These are phyloP conservation scores for Aspergillus neotritici DNA, from an alignment of 2,329 filamentous ascomycete genomes.

Conservation along the genomic window DNA sequence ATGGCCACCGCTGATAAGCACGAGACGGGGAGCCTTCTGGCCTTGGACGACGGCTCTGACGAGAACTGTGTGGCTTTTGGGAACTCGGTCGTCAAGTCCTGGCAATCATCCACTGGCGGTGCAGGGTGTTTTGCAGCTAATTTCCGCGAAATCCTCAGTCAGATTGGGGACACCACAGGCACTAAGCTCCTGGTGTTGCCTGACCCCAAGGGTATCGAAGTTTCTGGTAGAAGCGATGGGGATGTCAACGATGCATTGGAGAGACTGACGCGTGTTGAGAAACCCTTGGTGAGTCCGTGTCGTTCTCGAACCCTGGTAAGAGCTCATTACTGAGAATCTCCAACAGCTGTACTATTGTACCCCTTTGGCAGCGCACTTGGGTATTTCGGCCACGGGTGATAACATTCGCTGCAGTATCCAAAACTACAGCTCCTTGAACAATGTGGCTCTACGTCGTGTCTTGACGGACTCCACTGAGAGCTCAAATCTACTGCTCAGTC, in stretches of 20 bases:
- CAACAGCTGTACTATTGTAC: constrained; percentile 16
- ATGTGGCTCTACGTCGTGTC: constrained; percentile 16
- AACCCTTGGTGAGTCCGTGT: constrained; percentile 20
- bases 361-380: constrained; percentile 17
- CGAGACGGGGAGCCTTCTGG: constrained; percentile 6
- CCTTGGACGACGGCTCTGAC: constrained; percentile 13
- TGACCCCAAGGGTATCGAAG: constrained; percentile 18
- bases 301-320: too few relatives aligned
- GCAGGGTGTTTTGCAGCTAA: constrained; percentile 20
- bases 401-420: constrained; percentile 13
- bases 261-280: constrained; percentile 24
- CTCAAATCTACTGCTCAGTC: constrained; percentile 10
- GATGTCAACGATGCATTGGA: constrained; percentile 26
- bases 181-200: constrained; percentile 21
- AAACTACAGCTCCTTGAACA: constrained; percentile 17
- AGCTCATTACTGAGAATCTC: background rate
- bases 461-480: constrained; percentile 16
- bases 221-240: constrained; percentile 17
- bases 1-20: background rate
- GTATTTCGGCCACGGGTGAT: constrained; percentile 6
- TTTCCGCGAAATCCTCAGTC: constrained; percentile 16
- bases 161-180: constrained; percentile 22
- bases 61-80: constrained; percentile 10
- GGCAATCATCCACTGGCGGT: constrained; percentile 18
- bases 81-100: constrained; percentile 16